Conservation (phyloP, 2,329 filamentous ascomycete genomes). For the Dothistroma septosporum region DNA sequence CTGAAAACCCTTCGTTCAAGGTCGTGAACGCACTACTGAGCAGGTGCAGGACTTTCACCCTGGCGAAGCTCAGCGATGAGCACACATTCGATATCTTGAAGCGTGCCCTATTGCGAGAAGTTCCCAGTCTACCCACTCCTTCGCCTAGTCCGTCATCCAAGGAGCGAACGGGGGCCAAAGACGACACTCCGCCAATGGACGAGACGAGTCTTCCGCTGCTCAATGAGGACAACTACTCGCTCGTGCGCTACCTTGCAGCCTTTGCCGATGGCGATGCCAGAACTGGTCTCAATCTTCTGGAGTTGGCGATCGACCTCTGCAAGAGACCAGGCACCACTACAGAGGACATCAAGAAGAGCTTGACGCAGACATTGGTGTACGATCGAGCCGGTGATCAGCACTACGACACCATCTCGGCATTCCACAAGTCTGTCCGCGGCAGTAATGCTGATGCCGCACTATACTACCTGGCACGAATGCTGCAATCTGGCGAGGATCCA, state of each 20-base stretch:
- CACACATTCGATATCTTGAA: conserved; percentile 70
- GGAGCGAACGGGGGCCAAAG: conserved; percentile 1
- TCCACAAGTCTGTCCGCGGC: conserved; percentile 92
- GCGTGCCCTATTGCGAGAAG: conserved; percentile 59
- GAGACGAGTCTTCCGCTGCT: conserved; percentile 44
- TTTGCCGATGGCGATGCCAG: conserved; percentile 92
- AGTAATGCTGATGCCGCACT: conserved; percentile 80
- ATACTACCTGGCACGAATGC: conserved; percentile 94
- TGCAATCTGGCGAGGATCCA: conserved; percentile 90
- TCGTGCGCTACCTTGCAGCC: conserved; percentile 74
- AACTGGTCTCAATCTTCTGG: conserved; percentile 86
- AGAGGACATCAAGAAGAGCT: conserved; percentile 70
- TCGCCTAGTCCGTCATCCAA: conserved; percentile 26
- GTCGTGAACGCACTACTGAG: conserved; percentile 83
- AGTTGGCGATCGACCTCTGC: conserved; percentile 77
- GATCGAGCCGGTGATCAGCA: conserved; percentile 93
- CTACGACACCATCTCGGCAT: conserved; percentile 95
- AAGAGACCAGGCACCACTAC: conserved; percentile 61
- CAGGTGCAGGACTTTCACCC: conserved; percentile 83
- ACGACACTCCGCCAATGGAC: background rate
- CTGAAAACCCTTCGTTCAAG: conserved; percentile 94
- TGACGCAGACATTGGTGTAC: conserved; percentile 92
- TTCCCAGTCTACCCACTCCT: conserved; percentile 52
- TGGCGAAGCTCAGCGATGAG: conserved; percentile 68
- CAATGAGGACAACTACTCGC: conserved; percentile 61